These are phyloP conservation scores for Salix brachista DNA, from an alignment of 345 rosid species.

Conservation along the genomic window DNA sequence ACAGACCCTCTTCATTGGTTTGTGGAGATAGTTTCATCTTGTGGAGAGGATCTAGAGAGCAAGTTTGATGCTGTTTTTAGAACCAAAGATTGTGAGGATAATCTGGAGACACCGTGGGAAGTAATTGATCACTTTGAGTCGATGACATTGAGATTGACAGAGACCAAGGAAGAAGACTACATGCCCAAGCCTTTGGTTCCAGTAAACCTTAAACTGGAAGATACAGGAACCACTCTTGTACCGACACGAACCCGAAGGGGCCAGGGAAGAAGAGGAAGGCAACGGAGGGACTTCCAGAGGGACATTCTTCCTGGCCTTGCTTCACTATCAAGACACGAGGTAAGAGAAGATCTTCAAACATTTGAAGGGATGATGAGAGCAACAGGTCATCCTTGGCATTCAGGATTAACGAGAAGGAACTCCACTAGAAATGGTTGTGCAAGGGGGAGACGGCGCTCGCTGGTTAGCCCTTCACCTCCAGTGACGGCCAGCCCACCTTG, in stretches of 20 bases:
- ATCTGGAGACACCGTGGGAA: slow-evolving; percentile 40
- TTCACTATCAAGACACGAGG: slow-evolving; percentile 84
- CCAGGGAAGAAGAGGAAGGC: slow-evolving; percentile 88
- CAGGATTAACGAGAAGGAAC: slow-evolving; percentile 68
- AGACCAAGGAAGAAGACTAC: slow-evolving; percentile 74
- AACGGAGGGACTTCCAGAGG: slow-evolving; percentile 93
- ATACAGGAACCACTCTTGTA: slow-evolving; percentile 30
- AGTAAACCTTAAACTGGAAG: slow-evolving; percentile 48
- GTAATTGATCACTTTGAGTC: slow-evolving; percentile 75
- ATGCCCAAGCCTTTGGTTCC: slow-evolving; percentile 77
- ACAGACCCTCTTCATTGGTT: slow-evolving; percentile 69
- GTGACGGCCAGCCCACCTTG: slow-evolving; percentile 31
- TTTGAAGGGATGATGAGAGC: slow-evolving; percentile 87
- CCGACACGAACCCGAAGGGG: slow-evolving; percentile 60
- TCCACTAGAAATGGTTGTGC: slow-evolving; percentile 59
- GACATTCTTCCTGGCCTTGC: slow-evolving; percentile 91
- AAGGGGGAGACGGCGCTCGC: slow-evolving; percentile 61
- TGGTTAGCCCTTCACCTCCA: slow-evolving; percentile 38
- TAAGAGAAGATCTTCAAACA: slow-evolving; percentile 84
- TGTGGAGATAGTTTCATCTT: slow-evolving; percentile 53
- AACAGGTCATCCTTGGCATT: slow-evolving; percentile 62
- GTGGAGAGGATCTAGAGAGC: slow-evolving; percentile 48
- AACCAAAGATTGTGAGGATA: slow-evolving; percentile 28
- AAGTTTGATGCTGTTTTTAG: slow-evolving; percentile 35
- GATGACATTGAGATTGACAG: slow-evolving; percentile 61